Conservation (phyloP, 2,329 filamentous ascomycete genomes). For the Pseudogymnoascus sp. region DNA sequence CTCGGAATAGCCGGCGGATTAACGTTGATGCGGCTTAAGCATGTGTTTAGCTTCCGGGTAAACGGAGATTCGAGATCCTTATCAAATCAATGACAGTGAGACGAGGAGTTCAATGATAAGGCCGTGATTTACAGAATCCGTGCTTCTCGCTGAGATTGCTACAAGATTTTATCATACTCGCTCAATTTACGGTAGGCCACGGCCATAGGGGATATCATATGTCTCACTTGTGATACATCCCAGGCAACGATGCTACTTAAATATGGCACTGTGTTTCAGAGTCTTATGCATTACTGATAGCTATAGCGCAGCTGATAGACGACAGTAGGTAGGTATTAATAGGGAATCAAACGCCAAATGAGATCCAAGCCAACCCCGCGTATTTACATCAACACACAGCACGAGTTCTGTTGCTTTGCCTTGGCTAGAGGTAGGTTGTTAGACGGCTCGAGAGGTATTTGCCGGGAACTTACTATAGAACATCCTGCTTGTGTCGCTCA, state of each 20-base stretch:
- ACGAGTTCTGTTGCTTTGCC: constrained; percentile 75
- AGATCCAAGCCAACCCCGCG: constrained; percentile 3
- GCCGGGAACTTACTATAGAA: constrained; percentile 65
- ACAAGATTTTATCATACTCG: neutral
- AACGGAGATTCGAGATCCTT: neutral
- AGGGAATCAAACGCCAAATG: constrained; percentile 1
- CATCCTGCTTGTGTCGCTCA: constrained; percentile 93
- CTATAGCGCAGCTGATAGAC: constrained; percentile 1
- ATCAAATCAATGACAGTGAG: neutral
- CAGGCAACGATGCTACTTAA: neutral
- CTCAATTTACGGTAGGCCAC: neutral
- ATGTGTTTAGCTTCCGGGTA: neutral
- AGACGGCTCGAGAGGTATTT: neutral
- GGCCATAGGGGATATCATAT: neutral
- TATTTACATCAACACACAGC: constrained; percentile 60
- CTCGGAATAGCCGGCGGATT: neutral
- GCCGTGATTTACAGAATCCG: neutral
- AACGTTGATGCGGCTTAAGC: neutral
- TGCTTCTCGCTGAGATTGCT: neutral
- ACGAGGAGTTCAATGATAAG: neutral
- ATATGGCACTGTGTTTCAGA: neutral
- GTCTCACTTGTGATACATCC: neutral
- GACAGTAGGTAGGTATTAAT: constrained; percentile 8
- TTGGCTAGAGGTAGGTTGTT: constrained; percentile 34
- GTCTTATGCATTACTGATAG: constrained; percentile 5